These are phyloP conservation scores for Letharia lupina DNA, from an alignment of 495 filamentous ascomycete species.

Conservation along the genomic window DNA sequence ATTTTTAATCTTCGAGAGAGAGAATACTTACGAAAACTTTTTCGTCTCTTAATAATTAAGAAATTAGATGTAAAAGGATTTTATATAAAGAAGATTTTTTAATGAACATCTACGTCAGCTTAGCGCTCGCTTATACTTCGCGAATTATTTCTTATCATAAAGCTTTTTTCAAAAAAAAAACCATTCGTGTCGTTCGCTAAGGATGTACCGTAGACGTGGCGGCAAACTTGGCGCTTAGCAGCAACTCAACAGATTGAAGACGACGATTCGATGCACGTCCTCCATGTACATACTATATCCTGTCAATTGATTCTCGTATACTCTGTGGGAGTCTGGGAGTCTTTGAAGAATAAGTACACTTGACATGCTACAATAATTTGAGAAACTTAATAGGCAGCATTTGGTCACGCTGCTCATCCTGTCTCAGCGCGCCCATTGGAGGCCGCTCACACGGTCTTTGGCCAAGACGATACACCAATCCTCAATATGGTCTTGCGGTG, in stretches of 20 bases:
- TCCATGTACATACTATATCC: not conserved
- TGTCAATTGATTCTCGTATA: not conserved
- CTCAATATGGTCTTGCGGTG: slow-evolving; percentile 25
- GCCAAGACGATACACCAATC: slow-evolving; percentile 30
- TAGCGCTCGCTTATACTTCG: too few relatives aligned
- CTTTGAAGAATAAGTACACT: not conserved
- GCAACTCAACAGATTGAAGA: not conserved
- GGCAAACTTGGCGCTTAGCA: too few relatives aligned
- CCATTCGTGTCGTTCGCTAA: too few relatives aligned
- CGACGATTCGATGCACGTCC: not conserved
- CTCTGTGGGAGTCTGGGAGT: not conserved
- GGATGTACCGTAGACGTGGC: too few relatives aligned
- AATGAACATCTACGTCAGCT: too few relatives aligned
- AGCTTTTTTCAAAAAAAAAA: too few relatives aligned
- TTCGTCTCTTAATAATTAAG: too few relatives aligned
- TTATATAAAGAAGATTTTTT: too few relatives aligned
- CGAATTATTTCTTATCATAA: too few relatives aligned
- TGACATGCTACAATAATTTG: not conserved
- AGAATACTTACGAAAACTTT: too few relatives aligned
- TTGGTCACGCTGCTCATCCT: slow-evolving; percentile 20
- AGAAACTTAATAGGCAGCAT: not conserved
- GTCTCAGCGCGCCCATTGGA: slow-evolving; percentile 18
- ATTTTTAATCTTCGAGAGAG: too few relatives aligned
- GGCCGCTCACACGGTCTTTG: slow-evolving; percentile 24
- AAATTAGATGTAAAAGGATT: too few relatives aligned